Evolutionary conservation across 2,329 filamentous ascomycete genomes (phyloP), one percentile per base, ranked within the genome.

Genomic region (Westerdykella aurantiaca): DNA sequence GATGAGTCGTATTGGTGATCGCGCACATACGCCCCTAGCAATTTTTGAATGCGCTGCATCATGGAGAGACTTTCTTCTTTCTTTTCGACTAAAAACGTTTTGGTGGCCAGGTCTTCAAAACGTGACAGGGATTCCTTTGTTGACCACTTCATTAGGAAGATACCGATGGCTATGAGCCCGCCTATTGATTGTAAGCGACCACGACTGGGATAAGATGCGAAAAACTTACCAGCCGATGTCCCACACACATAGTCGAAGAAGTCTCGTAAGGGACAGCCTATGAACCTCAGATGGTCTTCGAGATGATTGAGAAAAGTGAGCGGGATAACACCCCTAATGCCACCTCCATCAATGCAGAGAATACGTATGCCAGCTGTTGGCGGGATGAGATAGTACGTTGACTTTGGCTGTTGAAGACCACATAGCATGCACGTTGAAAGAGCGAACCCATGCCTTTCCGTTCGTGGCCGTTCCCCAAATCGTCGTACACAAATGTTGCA

Each of bases 271-370:
- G 49, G 48, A 21, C 51, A 38, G 13, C 45, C 37, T 23, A 57
- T 46, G 9, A 18, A 11, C 7, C 29, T n/a, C 4, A 62, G 42
- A 14, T 39, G 18, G 3, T 35, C 25, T 21, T 61, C 47, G 3
- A 62, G 14, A 17, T 46, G 31, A 14, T 45, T 31, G 4, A 62
- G 45, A 39, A 56, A 50, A 5, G 40, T 39, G 22, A 63, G 44
- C 10, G 53, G 56, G 16, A 61, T 48, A n/a, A 63, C 47, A 0
- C 58, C 54, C 34, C 54, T 45, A 10, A 58, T 40, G 3, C 59
- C 57, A 9, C 66, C 65, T 11, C 65, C 64, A 53, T 72, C 66
- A 44, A 72, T 54, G 43, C 58, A 58, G 7, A 70, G 46, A 14
- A 69, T 47, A 31, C 64, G 44, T 11, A 65, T 45, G 12, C 62